Percentiles rank a stretch among this genome's conserved stretches.
These are phyloP conservation scores for Graphium sp. DNA, from an alignment of 2,329 filamentous ascomycete species.

Conservation along the genomic window DNA sequence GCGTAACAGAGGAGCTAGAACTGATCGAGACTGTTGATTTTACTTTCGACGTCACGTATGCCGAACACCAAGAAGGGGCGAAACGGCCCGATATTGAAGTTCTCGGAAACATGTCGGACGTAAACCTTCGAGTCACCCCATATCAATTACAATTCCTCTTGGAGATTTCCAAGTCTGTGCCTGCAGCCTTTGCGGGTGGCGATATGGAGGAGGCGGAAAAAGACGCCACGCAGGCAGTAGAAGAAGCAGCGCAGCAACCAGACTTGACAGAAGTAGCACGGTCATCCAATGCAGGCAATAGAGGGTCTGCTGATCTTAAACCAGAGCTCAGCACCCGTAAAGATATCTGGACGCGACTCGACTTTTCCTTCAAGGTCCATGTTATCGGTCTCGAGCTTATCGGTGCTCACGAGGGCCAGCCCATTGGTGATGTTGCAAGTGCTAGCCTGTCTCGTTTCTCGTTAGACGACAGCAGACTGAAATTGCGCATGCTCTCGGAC, in stretches of 20 bases:
- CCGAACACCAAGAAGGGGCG: constrained; percentile 62
- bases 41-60: constrained; percentile 79
- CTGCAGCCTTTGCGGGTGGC: constrained; percentile 60
- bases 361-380: constrained; percentile 77
- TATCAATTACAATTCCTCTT: constrained; percentile 81
- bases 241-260: constrained; percentile 27
- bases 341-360: constrained; percentile 80
- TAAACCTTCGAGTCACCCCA: constrained; percentile 80
- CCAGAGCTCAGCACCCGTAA: constrained; percentile 55
- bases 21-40: constrained; percentile 96
- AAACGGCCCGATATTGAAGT: constrained; percentile 85
- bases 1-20: constrained; percentile 68
- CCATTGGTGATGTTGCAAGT: constrained; percentile 60
- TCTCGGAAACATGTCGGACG: constrained; percentile 79
- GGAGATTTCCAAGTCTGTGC: constrained; percentile 75
- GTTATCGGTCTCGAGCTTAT: constrained; percentile 82
- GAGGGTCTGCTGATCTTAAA: constrained; percentile 24
- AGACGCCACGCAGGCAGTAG: constrained; percentile 60
- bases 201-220: constrained; percentile 56
- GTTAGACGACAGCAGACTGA: constrained; percentile 79
- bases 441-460: constrained; percentile 89
- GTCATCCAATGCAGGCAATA: too few relatives aligned
- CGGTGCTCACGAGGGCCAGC: constrained; percentile 55
- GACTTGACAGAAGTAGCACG: background rate
- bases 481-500: constrained; percentile 85